phyloP scores from a whole-genome alignment of 2,329 filamentous ascomycete genomes.

The Nemania abortiva region DNA sequence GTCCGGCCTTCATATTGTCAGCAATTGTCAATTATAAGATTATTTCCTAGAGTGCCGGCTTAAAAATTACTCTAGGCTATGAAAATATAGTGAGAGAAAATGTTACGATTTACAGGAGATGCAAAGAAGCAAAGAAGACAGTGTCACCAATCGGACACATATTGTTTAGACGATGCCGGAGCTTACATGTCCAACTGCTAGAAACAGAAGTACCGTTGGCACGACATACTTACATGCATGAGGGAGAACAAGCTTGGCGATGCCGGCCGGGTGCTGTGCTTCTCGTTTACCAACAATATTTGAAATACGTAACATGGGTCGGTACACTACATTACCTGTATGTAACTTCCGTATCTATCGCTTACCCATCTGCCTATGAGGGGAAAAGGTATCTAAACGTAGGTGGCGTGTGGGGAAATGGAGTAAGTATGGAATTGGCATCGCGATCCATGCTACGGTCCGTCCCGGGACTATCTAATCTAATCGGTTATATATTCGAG shows the following conservation, averaged over 20 bases:
- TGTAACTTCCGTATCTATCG: neutral
- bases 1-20: slow-evolving; percentile 33
- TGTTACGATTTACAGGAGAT: neutral
- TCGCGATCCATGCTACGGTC: neutral
- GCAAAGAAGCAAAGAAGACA: neutral
- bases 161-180: neutral
- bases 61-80: neutral
- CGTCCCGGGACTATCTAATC: neutral
- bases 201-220: neutral
- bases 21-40: neutral
- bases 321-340: too few species aligned
- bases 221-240: neutral
- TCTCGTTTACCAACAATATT: slow-evolving; percentile 27
- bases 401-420: neutral
- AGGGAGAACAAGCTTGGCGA: slow-evolving; percentile 5
- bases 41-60: neutral
- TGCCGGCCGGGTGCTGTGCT: neutral
- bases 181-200: neutral
- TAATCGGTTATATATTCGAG: neutral
- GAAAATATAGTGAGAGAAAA: neutral
- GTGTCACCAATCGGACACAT: neutral
- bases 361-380: slow-evolving; percentile 6
- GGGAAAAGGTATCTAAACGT: neutral
- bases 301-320: slow-evolving; percentile 10
- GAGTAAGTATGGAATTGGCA: neutral